Evolutionary conservation across 75 land plant genomes (phyloP).

Genomic region (Pinus albicaulis): DNA sequence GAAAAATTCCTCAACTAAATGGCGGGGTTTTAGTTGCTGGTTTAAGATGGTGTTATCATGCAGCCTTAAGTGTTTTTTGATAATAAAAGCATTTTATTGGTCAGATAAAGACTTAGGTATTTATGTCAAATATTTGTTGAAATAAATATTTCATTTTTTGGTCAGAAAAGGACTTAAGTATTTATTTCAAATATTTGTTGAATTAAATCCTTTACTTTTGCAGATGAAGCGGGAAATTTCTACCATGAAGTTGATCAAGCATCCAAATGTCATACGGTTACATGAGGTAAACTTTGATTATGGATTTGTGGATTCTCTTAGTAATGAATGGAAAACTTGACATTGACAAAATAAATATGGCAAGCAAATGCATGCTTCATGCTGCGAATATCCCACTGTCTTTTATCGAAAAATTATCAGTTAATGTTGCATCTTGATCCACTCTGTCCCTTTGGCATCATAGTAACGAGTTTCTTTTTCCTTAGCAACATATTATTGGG

Average conservation of each 20-base stretch:
- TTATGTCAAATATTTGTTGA: too few species aligned
- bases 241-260: conserved; percentile 24
- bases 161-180: too few species aligned
- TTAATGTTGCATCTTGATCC: background rate
- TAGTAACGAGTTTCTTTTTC: background rate
- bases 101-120: too few species aligned
- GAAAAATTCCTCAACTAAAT: too few species aligned
- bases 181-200: too few species aligned
- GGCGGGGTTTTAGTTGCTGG: too few species aligned
- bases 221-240: conserved; percentile 27
- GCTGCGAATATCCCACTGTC: background rate
- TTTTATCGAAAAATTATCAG: background rate
- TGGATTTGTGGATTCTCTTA: conserved; percentile 1
- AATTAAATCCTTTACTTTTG: background rate
- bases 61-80: too few species aligned
- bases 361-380: background rate
- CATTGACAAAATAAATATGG: background rate
- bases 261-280: conserved; percentile 22
- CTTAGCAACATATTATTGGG: background rate
- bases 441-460: background rate
- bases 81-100: too few species aligned
- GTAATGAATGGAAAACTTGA: background rate
- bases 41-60: too few species aligned
- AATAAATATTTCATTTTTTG: background rate
- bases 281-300: conserved; percentile 19